Evolutionary conservation across 495 filamentous ascomycete genomes (phyloP).

Genomic region (Tuber magnatum): DNA sequence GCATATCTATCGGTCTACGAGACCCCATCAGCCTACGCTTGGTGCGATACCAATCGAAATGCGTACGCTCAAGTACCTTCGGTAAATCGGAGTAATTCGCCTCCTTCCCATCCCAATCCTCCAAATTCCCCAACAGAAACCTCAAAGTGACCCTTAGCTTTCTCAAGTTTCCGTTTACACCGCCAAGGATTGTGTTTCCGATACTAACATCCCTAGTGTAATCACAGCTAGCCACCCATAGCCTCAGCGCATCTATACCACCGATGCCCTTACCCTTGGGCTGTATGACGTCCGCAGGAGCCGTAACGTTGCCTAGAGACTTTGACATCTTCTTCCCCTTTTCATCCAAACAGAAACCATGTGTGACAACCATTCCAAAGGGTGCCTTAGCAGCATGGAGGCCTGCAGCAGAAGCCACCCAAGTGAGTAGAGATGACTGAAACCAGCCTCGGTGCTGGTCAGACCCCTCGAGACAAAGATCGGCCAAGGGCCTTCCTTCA

Average conservation of each 20-base stretch:
- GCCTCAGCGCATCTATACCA: slow-evolving; percentile 44
- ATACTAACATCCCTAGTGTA: slow-evolving; percentile 82
- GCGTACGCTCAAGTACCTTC: slow-evolving; percentile 11
- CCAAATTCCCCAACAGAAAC: slow-evolving; percentile 74
- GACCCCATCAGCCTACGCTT: slow-evolving; percentile 17
- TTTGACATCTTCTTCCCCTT: slow-evolving; percentile 97
- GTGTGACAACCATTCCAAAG: slow-evolving; percentile 80
- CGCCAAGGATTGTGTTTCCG: slow-evolving; percentile 63
- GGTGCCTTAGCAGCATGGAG: slow-evolving; percentile 48
- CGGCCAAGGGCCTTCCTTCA: slow-evolving; percentile 52
- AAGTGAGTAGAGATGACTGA: slow-evolving; percentile 93
- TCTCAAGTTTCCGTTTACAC: slow-evolving; percentile 64
- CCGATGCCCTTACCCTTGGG: slow-evolving; percentile 18
- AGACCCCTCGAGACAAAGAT: slow-evolving; percentile 86
- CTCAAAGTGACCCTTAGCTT: slow-evolving; percentile 84
- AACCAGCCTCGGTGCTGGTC: slow-evolving; percentile 99
- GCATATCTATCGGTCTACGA: slow-evolving; percentile 62
- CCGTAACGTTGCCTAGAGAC: slow-evolving; percentile 82
- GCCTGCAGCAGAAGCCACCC: slow-evolving; percentile 52
- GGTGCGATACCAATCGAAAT: slow-evolving; percentile 45
- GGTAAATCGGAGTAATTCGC: slow-evolving; percentile 43
- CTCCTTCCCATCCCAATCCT: slow-evolving; percentile 48
- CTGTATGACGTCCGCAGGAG: slow-evolving; percentile 73
- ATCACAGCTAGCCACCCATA: slow-evolving; percentile 88
- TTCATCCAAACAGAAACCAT: slow-evolving; percentile 88